Evolutionary conservation across 768 basidiomycete species (phyloP).

Genomic region (Xanthoconium purpureum): DNA sequence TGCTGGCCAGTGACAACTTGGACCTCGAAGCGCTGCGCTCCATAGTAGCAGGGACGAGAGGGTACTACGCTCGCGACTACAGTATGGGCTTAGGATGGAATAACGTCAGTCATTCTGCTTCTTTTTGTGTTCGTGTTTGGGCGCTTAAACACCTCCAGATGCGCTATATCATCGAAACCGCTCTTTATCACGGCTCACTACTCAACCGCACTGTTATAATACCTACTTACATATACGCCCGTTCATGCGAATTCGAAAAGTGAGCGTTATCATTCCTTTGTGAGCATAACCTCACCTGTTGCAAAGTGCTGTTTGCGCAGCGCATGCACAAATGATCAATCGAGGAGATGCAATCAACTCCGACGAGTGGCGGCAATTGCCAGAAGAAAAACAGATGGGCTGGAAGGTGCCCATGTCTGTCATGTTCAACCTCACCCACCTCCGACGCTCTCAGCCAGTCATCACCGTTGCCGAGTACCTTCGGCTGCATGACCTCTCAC

Average conservation of each 20-base stretch:
- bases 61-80: constrained; percentile 44
- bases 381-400: constrained; percentile 35
- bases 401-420: constrained; percentile 35
- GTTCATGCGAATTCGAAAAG: constrained; percentile 38
- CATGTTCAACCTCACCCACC: constrained; percentile 43
- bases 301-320: constrained; percentile 35
- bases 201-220: constrained; percentile 44
- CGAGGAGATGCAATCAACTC: constrained; percentile 41
- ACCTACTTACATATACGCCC: constrained; percentile 46
- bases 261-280: constrained; percentile 5
- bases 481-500: constrained; percentile 36
- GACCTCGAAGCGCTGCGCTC: constrained; percentile 32
- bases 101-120: constrained; percentile 34
- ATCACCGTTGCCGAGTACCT: constrained; percentile 44
- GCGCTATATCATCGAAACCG: constrained; percentile 48
- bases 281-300: not conserved
- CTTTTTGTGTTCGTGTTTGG: not conserved
- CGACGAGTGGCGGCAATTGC: constrained; percentile 41
- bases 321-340: constrained; percentile 44
- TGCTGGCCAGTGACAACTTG: constrained; percentile 21
- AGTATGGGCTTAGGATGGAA: constrained; percentile 47
- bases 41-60: constrained; percentile 37
- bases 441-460: constrained; percentile 38
- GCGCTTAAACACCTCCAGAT: constrained; percentile 29
- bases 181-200: constrained; percentile 41